phyloP scores from a whole-genome alignment of 2,329 filamentous ascomycete genomes.

The Leptographium wingfieldii region DNA sequence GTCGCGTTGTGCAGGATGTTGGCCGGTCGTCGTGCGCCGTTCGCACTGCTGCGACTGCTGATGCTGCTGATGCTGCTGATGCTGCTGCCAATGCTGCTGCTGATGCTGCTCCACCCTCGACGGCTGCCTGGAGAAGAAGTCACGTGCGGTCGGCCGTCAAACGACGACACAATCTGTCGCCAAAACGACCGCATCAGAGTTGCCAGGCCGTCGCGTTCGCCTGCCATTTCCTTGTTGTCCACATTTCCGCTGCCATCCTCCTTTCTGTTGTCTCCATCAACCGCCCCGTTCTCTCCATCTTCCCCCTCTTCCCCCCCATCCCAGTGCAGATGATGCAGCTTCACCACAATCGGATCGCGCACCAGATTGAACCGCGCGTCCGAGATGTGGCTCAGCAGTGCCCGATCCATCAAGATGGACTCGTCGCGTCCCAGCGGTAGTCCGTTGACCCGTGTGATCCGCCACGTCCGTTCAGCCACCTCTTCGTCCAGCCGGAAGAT shows the following conservation, averaged over 20 bases:
- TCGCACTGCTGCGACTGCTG: no score
- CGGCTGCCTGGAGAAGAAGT: constrained; percentile 7
- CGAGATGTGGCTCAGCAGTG: constrained; percentile 61
- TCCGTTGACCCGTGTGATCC: constrained; percentile 70
- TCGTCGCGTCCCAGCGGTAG: constrained; percentile 78
- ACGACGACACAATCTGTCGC: constrained; percentile 27
- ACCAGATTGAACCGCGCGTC: constrained; percentile 78
- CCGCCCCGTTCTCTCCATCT: constrained; percentile 5
- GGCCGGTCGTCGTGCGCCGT: constrained; percentile 9
- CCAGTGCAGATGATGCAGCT: constrained; percentile 36
- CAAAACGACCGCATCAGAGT: constrained; percentile 36
- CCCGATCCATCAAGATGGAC: constrained; percentile 65
- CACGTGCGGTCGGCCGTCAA: constrained; percentile 17
- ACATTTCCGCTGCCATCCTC: constrained; percentile 1
- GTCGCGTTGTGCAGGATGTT: constrained; percentile 24
- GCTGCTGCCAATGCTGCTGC: no score
- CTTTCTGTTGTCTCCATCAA: constrained; percentile 11
- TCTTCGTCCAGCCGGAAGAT: constrained; percentile 54
- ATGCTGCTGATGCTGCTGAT: no score
- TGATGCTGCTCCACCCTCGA: background rate
- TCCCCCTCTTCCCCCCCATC: constrained; percentile 41
- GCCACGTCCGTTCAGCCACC: constrained; percentile 39
- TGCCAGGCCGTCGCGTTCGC: constrained; percentile 14
- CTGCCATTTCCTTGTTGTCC: background rate
- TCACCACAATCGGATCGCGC: constrained; percentile 43